These are phyloP conservation scores for Gryganskiella cystojenkinii DNA, from an alignment of 192 early-diverging fungal genomes.

Conservation along the genomic window DNA sequence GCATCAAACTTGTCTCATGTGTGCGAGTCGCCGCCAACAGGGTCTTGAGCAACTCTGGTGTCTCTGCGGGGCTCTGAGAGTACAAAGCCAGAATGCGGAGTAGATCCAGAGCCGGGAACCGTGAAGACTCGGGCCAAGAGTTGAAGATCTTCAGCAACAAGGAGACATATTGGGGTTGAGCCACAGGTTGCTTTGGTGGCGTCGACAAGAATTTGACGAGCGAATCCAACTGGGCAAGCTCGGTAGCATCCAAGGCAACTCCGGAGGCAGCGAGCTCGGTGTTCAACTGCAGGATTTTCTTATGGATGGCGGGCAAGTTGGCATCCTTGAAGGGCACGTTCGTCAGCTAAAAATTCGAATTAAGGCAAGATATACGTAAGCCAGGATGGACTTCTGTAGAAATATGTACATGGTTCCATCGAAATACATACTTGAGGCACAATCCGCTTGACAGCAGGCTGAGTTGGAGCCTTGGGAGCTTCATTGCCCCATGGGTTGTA, in stretches of 20 bases:
- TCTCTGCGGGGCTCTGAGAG: slow-evolving; percentile 59
- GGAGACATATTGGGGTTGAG: slow-evolving; percentile 42
- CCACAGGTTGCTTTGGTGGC: slow-evolving; percentile 20
- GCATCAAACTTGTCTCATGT: slow-evolving; percentile 80
- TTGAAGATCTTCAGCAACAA: slow-evolving; percentile 64
- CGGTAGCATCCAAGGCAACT: slow-evolving; percentile 11
- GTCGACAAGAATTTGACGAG: slow-evolving; percentile 56
- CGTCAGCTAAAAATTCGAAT: slow-evolving; percentile 31
- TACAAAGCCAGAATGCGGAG: slow-evolving; percentile 75
- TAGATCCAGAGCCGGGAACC: slow-evolving; percentile 76
- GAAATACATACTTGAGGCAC: slow-evolving; percentile 30
- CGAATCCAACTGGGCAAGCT: slow-evolving; percentile 32
- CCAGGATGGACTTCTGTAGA: background rate
- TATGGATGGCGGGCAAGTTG: slow-evolving; percentile 75
- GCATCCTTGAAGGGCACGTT: slow-evolving; percentile 78
- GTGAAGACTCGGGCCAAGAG: slow-evolving; percentile 72
- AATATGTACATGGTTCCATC: background rate
- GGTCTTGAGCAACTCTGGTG: slow-evolving; percentile 55
- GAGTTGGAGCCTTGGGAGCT: slow-evolving; percentile 17
- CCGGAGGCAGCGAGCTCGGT: slow-evolving; percentile 49
- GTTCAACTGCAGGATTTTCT: slow-evolving; percentile 82
- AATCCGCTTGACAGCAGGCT: slow-evolving; percentile 14
- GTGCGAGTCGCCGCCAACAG: slow-evolving; percentile 52
- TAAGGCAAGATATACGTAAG: slow-evolving; percentile 7
- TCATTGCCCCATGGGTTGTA: slow-evolving; percentile 47